Conservation (phyloP, 371 early-diverging fungal genomes). For the Globomyces sp. region DNA sequence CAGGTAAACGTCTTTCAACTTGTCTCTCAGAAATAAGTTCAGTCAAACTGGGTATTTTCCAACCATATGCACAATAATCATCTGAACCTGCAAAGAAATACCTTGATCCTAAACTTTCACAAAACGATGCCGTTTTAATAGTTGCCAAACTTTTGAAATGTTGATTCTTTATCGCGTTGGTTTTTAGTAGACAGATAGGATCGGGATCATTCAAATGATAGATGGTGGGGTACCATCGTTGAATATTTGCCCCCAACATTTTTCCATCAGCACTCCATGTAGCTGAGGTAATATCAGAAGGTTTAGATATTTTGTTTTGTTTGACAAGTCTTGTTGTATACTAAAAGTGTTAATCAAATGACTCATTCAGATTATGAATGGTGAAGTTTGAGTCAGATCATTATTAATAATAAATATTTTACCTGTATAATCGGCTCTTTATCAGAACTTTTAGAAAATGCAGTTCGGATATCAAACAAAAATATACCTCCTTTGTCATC, state of each 20-base stretch:
- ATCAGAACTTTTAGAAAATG: not conserved
- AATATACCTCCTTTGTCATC: constrained; percentile 30
- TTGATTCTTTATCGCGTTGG: not conserved
- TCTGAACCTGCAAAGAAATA: constrained; percentile 11
- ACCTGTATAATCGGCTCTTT: too few relatives aligned
- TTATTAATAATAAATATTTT: too few relatives aligned
- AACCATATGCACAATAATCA: constrained; percentile 12
- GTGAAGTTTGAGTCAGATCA: too few relatives aligned
- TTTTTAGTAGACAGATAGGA: constrained; percentile 8
- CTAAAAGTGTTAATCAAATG: not conserved
- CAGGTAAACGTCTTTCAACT: not conserved
- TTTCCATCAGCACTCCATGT: constrained; percentile 20
- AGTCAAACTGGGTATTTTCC: not conserved
- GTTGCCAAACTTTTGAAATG: not conserved
- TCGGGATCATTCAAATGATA: constrained; percentile 20
- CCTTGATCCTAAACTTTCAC: not conserved
- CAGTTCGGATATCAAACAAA: constrained; percentile 16
- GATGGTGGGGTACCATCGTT: constrained; percentile 23
- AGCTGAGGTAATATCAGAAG: constrained; percentile 23
- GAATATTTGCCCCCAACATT: constrained; percentile 21
- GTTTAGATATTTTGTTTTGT: constrained; percentile 4
- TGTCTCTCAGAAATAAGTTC: not conserved
- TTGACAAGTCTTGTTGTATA: constrained; percentile 14
- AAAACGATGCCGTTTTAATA: constrained; percentile 13
- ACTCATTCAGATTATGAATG: too few relatives aligned